Evolutionary conservation across 2,329 filamentous ascomycete genomes (phyloP).

Genomic region (Fusarium algeriense): DNA sequence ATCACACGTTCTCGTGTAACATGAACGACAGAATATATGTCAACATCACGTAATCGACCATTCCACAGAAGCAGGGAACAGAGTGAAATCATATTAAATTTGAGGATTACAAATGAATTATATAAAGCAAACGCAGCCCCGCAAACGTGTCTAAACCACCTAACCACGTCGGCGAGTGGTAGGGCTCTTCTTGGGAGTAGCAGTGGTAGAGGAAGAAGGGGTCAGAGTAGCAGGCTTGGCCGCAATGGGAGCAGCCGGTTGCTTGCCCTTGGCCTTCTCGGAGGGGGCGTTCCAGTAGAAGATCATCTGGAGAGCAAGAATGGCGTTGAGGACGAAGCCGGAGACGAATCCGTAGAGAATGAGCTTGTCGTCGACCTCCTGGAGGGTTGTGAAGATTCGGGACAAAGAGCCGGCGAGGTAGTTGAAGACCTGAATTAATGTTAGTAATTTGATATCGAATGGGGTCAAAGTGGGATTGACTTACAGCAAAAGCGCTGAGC

Average conservation of each 20-base stretch:
- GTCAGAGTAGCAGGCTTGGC: conserved; percentile 46
- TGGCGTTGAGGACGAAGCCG: conserved; percentile 88
- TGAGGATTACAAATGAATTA: conserved; percentile 27
- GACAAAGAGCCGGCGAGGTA: conserved; percentile 93
- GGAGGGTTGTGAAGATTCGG: conserved; percentile 96
- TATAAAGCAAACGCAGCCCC: conserved; percentile 34
- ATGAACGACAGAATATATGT: background rate
- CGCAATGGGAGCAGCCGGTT: conserved; percentile 50
- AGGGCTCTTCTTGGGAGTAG: conserved; percentile 56
- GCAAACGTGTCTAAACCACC: conserved; percentile 30
- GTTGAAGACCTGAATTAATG: conserved; percentile 84
- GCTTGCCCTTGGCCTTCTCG: conserved; percentile 59
- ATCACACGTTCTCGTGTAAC: background rate
- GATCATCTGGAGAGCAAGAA: conserved; percentile 90
- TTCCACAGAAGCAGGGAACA: background rate
- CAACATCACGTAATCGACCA: background rate
- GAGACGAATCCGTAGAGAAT: conserved; percentile 96
- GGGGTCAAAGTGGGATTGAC: conserved; percentile 50
- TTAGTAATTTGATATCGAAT: background rate
- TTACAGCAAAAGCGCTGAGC: conserved; percentile 93
- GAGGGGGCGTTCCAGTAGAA: conserved; percentile 91
- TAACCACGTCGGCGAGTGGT: conserved; percentile 60
- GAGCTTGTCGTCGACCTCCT: conserved; percentile 96
- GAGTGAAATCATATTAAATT: conserved; percentile 16
- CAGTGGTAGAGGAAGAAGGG: conserved; percentile 40